Evolutionary conservation across 768 basidiomycete species (phyloP).

Genomic region (Aureoboletus auriporus): DNA sequence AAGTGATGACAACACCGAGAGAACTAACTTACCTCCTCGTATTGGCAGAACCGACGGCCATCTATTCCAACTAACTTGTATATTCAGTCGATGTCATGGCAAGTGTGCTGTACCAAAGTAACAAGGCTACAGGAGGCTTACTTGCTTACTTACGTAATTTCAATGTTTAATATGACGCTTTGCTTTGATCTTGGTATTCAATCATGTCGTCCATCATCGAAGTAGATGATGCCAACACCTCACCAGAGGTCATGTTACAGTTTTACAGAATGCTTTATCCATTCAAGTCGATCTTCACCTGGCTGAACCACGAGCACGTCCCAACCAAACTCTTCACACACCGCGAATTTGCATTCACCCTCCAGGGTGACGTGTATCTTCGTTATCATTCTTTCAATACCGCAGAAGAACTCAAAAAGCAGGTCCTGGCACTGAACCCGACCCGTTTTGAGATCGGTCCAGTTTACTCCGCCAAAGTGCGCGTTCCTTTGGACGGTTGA

Average conservation of each 20-base stretch:
- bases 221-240: slow-evolving; percentile 24
- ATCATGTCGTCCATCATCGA: slow-evolving; percentile 9
- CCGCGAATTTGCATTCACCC: slow-evolving; percentile 94
- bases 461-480: slow-evolving; percentile 79
- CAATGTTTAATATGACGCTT: slow-evolving; percentile 4
- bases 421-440: slow-evolving; percentile 80
- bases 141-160: too few species aligned
- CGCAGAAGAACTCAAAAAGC: slow-evolving; percentile 87
- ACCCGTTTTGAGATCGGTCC: slow-evolving; percentile 97
- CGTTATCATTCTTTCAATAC: slow-evolving; percentile 90
- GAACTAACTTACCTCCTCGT: too few species aligned
- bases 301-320: slow-evolving; percentile 90
- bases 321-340: slow-evolving; percentile 83
- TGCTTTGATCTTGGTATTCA: slow-evolving; percentile 3
- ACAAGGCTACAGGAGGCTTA: too few species aligned
- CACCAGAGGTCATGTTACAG: slow-evolving; percentile 63
- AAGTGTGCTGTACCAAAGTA: too few species aligned
- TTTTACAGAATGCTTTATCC: slow-evolving; percentile 94
- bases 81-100: too few species aligned
- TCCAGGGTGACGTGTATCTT: slow-evolving; percentile 86
- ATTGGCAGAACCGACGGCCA: too few species aligned
- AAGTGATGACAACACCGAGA: too few species aligned
- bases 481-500: slow-evolving; percentile 27
- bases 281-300: slow-evolving; percentile 88
- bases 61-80: too few species aligned